Conservation (phyloP, 805 yeast genomes). For the Lipomyces sp. region DNA sequence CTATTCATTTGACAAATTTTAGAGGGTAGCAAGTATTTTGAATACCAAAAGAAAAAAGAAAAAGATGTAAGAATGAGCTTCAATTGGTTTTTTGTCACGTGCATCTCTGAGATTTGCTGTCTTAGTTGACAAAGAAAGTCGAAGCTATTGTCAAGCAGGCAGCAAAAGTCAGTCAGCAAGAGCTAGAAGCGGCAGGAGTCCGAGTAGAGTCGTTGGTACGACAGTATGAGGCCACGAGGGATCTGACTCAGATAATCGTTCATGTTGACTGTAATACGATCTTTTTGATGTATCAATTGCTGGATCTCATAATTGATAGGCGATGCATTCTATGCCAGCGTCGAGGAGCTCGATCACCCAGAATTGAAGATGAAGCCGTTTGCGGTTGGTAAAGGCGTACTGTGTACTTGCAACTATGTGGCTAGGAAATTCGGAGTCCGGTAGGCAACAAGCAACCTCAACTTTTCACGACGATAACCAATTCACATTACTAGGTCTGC, state of each 20-base stretch:
- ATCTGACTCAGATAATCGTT: conserved; percentile 38
- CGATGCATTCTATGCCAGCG: conserved; percentile 93
- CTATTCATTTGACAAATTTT: neutral
- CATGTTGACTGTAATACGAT: conserved; percentile 38
- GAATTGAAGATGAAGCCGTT: conserved; percentile 64
- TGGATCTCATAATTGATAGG: conserved; percentile 12
- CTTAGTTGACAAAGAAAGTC: conserved; percentile 26
- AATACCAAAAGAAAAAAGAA: conserved; percentile 37
- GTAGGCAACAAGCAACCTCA: neutral
- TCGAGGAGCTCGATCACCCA: conserved; percentile 66
- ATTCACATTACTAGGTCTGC: conserved; percentile 60
- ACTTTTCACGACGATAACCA: neutral
- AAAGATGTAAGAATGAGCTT: conserved; percentile 13
- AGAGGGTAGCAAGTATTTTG: conserved; percentile 39
- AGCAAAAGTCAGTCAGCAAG: conserved; percentile 20
- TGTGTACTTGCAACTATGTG: conserved; percentile 70
- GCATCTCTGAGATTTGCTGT: neutral
- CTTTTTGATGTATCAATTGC: neutral
- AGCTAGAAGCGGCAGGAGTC: conserved; percentile 30
- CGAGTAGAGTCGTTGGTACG: conserved; percentile 20
- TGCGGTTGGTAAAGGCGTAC: conserved; percentile 72
- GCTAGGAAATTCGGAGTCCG: conserved; percentile 77
- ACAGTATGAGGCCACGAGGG: conserved; percentile 28
- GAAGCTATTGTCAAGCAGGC: conserved; percentile 21
- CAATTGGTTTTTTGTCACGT: neutral